Evolutionary conservation across 306 rosid species (phyloP).

Genomic region (Fagus sylvatica): DNA sequence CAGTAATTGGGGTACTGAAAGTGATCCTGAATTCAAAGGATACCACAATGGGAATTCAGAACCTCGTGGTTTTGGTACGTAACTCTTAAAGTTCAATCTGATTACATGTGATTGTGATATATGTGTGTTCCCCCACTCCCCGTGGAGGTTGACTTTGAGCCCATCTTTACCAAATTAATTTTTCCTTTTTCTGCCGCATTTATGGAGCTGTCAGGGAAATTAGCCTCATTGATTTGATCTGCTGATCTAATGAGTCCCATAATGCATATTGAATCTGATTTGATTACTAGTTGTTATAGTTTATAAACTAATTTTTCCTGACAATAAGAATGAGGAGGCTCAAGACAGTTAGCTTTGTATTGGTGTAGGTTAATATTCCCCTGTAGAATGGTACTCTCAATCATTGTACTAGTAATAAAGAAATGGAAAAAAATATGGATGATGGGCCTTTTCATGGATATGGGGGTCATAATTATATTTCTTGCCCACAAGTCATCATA

Average conservation of each 20-base stretch:
- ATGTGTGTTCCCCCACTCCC: neutral
- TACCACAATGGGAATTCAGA: constrained; percentile 98
- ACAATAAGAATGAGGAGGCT: neutral
- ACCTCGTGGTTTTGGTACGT: constrained; percentile 93
- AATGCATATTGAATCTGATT: neutral
- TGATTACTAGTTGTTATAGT: neutral
- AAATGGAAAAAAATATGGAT: neutral
- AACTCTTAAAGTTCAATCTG: constrained; percentile 14
- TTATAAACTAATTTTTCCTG: neutral
- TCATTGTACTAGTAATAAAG: too few species aligned
- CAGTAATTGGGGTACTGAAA: constrained; percentile 99
- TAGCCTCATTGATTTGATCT: neutral
- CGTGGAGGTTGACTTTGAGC: neutral
- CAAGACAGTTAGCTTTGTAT: neutral
- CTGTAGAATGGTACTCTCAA: too few species aligned
- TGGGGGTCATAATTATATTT: neutral
- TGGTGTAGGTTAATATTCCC: neutral
- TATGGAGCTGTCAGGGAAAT: neutral
- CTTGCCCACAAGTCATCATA: neutral
- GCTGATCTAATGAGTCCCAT: neutral
- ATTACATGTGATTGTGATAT: neutral
- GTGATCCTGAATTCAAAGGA: constrained; percentile 94
- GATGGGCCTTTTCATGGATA: neutral
- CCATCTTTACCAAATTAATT: neutral
- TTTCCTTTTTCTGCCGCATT: neutral